phyloP scores from a whole-genome alignment of 805 yeast species.

The Naumovozyma dairenensis region DNA sequence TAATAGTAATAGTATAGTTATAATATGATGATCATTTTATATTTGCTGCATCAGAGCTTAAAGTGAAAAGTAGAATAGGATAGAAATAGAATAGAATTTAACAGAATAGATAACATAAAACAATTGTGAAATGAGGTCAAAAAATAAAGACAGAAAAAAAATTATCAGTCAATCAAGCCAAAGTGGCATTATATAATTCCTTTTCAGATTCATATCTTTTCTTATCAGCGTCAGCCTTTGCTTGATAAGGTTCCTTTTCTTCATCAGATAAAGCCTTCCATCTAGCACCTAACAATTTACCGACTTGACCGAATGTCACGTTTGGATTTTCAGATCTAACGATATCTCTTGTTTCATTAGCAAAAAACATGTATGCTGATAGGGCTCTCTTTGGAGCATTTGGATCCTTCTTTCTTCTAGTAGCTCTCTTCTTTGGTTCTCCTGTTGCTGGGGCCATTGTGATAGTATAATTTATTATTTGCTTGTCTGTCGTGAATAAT shows the following conservation, averaged over 20 bases:
- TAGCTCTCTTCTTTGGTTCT: conserved; percentile 30
- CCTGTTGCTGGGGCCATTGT: conserved; percentile 34
- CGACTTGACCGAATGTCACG: conserved; percentile 89
- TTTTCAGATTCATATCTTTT: conserved; percentile 95
- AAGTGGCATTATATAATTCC: conserved; percentile 62
- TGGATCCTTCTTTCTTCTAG: conserved; percentile 63
- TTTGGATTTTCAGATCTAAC: conserved; percentile 97
- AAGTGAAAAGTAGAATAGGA: too few relatives aligned
- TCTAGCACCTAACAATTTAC: conserved; percentile 87
- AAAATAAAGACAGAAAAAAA: background rate
- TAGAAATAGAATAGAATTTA: too few relatives aligned
- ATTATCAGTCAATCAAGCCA: conserved; percentile 7
- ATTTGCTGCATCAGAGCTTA: too few relatives aligned
- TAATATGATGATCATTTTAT: too few relatives aligned
- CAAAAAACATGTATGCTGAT: conserved; percentile 98
- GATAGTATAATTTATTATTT: background rate
- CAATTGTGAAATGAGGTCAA: too few relatives aligned
- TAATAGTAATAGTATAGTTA: too few relatives aligned
- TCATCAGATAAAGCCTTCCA: conserved; percentile 87
- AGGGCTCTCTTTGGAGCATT: conserved; percentile 98
- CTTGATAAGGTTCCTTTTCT: conserved; percentile 83
- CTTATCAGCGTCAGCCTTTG: conserved; percentile 91
- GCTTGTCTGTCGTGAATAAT: too few relatives aligned
- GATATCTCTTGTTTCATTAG: conserved; percentile 92
- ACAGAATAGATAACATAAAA: too few relatives aligned